Base-by-base conservation (phyloP, 306 rosid genomes). In the Myrica gale region DNA sequence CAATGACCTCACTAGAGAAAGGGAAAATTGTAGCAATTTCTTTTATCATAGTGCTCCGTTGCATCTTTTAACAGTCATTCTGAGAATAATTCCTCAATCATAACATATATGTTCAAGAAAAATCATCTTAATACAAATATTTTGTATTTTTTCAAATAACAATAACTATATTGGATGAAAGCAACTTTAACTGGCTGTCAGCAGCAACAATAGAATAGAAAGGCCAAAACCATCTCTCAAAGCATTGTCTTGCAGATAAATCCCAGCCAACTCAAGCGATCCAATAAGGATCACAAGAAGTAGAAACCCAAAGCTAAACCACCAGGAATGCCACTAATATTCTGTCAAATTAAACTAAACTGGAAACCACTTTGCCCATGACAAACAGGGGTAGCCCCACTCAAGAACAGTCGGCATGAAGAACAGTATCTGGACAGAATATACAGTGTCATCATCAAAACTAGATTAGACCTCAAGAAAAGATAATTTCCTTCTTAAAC, bases 251-350 rank as follows among this genome's bases (percentile, higher is more conserved):
- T 16, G 47, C 21, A 13, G 46, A 39, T 39, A 41, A 63, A 41
- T 3, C 43, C 46, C 17, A 41, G 47, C 12, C 17, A 63, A 5
- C 69, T 63, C 69, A 37, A 63, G 45, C 21, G 3, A 63, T 63
- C 46, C 21, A 63, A 58, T 39, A 39, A 63, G 26, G 9, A 55
- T 9, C 19, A n/a, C 26, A n/a, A 5, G 60, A 55, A 15, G 47
- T 39, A 39, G 8, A 63, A 39, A 16, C 2, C 47, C 32, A 15
- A 63, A 63, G 69, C 69, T 2, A 7, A 37, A 37, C 47, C 6
- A 63, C 46, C 69, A 63, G n/a, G 19, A 6, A 41, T 63, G 69
- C 39, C 69, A 63, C 47, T 63, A 6, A 63, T 63, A 20, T 39
- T 37, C 39, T 63, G 19, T 23, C 69, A 61, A 61, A 63, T 63